These are phyloP conservation scores for Penicillium cosmopolitanum DNA, from an alignment of 495 filamentous ascomycete genomes.

Conservation along the genomic window DNA sequence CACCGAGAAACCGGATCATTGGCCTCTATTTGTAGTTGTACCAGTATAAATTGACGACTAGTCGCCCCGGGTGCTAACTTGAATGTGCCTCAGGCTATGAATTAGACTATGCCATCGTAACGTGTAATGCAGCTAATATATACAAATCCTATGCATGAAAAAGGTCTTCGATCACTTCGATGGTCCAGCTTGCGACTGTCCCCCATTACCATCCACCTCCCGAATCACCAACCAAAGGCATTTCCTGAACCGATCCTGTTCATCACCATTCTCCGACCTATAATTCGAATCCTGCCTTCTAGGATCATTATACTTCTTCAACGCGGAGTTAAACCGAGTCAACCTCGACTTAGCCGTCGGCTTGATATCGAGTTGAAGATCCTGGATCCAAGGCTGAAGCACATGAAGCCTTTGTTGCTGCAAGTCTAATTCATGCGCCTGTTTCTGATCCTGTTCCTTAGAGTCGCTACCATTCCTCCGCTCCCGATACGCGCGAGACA, in stretches of 20 bases:
- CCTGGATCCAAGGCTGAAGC: slow-evolving; percentile 34
- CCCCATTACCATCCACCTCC: neutral
- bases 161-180: no score
- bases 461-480: neutral
- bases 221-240: slow-evolving; percentile 11
- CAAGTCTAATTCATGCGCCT: slow-evolving; percentile 11
- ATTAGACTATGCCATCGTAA: no score
- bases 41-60: no score
- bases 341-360: slow-evolving; percentile 32
- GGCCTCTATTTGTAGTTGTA: no score
- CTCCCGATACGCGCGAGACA: neutral
- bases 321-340: slow-evolving; percentile 30
- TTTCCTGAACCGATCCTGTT: neutral
- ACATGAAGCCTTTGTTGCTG: slow-evolving; percentile 18
- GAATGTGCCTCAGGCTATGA: no score
- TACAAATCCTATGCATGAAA: no score
- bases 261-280: neutral
- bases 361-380: slow-evolving; percentile 29
- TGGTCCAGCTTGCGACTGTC: neutral
- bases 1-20: no score
- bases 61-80: no score
- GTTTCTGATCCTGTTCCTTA: slow-evolving; percentile 1
- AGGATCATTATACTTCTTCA: slow-evolving; percentile 24
- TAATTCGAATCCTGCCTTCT: neutral
- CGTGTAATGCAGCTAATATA: no score